Base-by-base conservation (phyloP, 148 eudicot species). In the Nyssa sinensis region DNA sequence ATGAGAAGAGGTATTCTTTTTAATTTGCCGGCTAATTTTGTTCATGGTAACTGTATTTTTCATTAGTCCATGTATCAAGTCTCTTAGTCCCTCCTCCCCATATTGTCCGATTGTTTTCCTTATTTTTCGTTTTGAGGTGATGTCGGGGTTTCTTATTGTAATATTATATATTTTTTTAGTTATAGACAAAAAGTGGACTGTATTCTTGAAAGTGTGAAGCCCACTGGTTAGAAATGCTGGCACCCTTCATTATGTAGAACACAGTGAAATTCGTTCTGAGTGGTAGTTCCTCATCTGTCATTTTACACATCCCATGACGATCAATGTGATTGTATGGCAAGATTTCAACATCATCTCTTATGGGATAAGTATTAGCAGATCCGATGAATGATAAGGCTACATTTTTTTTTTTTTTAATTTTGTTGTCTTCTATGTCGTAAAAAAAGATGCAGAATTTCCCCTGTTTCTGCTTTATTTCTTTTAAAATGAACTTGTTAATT, bases 1-100 rank as follows among this genome's bases (percentile, higher is more conserved):
- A 23, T 24, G 69, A 21, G 53, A 62, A 41, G 72, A 62, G 70
- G 70, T 53, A 37, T 47, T 67, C 27, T 11, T 69, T 47, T 69
- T 69, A 10, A 51, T 62, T 27, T 58, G 5, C 11, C 39, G 7
- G 7, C 67, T 25, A 25, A 39, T 59, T 35, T 37, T 58, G 17
- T 59, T 60, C 55, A 19, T 28, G 35, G 66, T 37, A 23, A 61
- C 30, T 72, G 66, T 71, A 71, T 27, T 27, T 71, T 24, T 34
- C 14, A 16, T 37, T 39, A 61, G 35, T 25, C 32, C 23, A 39
- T 72, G 55, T 35, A 60, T 72, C 30, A 32, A 32, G 37, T 72
- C 57, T 59, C 4, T 28, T 41, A 39, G 49, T n/a, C n/a, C n/a
- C n/a, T n/a, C n/a, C n/a, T n/a, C n/a, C 11, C 13, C 30, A 17